Percentiles rank a stretch among this genome's conserved stretches.
Evolutionary conservation across 83 land plant genomes (phyloP).

Genomic region (Thuja plicata): DNA sequence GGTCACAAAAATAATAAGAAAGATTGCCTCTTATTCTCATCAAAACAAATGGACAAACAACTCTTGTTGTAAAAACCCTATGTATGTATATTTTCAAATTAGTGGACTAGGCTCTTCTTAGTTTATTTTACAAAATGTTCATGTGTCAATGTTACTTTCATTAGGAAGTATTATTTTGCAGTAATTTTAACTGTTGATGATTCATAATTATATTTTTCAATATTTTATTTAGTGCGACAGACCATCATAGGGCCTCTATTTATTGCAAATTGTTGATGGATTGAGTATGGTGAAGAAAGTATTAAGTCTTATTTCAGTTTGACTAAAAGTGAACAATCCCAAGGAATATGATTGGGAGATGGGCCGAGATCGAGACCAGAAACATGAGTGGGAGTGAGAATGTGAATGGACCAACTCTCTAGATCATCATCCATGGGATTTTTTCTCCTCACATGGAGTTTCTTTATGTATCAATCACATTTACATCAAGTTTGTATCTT

Average conservation of each 20-base stretch:
- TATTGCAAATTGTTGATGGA: constrained; percentile 70
- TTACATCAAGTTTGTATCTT: too few species aligned
- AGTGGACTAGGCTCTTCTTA: background rate
- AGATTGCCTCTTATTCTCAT: background rate
- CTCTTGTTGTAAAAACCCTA: background rate
- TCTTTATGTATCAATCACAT: background rate
- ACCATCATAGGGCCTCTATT: background rate
- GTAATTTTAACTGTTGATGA: background rate
- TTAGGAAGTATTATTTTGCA: background rate
- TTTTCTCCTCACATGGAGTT: constrained; percentile 28
- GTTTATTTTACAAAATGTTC: background rate
- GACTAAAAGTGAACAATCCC: constrained; percentile 66
- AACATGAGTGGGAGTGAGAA: background rate
- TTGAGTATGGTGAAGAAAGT: constrained; percentile 67
- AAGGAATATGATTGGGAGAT: constrained; percentile 62
- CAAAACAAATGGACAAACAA: background rate
- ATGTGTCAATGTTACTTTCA: background rate
- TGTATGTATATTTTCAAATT: background rate
- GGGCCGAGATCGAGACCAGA: constrained; percentile 7
- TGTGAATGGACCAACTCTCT: constrained; percentile 31
- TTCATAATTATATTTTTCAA: background rate
- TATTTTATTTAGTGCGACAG: background rate
- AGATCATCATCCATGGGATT: constrained; percentile 54
- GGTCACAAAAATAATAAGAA: too few species aligned
- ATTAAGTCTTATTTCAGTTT: constrained; percentile 49